A percentile compares a stretch with the other conserved stretches of the same genome.
phyloP scores from a whole-genome alignment of 2,329 filamentous ascomycete species.

The Pseudocercospora macadamiae region DNA sequence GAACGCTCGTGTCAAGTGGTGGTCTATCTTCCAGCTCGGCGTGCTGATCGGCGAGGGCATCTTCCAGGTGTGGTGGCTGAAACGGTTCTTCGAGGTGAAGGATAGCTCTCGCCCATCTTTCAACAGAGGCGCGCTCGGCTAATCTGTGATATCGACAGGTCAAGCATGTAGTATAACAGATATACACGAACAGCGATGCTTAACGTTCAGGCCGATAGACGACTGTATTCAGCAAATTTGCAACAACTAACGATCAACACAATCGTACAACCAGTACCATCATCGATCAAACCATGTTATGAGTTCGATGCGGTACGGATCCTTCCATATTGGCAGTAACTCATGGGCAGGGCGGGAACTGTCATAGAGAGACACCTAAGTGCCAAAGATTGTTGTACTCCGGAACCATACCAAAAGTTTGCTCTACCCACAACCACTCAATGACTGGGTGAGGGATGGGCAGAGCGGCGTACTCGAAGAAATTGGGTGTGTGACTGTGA shows the following conservation, averaged over 20 bases:
- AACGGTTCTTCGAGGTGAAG: constrained; percentile 68
- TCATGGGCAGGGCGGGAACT: no score
- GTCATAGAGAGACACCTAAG: no score
- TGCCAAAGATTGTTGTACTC: no score
- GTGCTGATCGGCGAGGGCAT: constrained; percentile 88
- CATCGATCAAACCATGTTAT: no score
- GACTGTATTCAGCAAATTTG: constrained; percentile 4
- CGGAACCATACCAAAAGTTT: no score
- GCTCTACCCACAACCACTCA: no score
- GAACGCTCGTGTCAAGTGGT: constrained; percentile 97
- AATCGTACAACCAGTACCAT: no score
- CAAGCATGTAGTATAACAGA: constrained; percentile 41
- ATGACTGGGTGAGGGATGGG: no score
- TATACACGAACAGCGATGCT: constrained; percentile 13
- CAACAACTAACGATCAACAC: not conserved
- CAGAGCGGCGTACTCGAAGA: no score
- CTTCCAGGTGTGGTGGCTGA: constrained; percentile 99
- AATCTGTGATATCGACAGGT: constrained; percentile 37
- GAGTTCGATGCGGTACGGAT: no score
- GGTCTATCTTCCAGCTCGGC: constrained; percentile 94
- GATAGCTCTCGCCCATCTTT: constrained; percentile 33
- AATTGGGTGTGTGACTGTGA: no score
- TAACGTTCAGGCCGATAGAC: constrained; percentile 18
- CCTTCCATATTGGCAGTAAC: no score
- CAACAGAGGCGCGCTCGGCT: constrained; percentile 36